Evolutionary conservation across 805 yeast genomes (phyloP), one percentile per base, ranked within the genome.

Genomic region (Suhomyces sp.): DNA sequence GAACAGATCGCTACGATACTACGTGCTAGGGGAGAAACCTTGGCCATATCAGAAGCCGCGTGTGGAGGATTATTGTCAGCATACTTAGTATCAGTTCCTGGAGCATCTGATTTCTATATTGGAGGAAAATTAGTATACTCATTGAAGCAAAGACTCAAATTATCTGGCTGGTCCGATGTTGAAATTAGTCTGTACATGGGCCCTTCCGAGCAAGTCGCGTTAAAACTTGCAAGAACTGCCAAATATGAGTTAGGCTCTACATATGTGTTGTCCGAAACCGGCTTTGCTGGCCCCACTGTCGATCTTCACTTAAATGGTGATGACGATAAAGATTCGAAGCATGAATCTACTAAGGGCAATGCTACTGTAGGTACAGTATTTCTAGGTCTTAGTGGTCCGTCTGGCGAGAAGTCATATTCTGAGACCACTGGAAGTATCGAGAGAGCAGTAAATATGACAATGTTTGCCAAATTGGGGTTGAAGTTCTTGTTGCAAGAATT

Each of bases 11-110:
- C 94, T 0, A 69, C 66, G 35, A 72, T 84, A 5, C 74, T 90
- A 23, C 69, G 80, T 17, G 64, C 67, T 17, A 73, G 84, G 26
- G 68, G 77, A 12, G 85, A 86, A 64, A 87, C 96, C 0, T 71
- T 90, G 22, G 88, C 96, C 0, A 86, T 88, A 1, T 84, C 92
- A 5, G 97, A 90, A 62, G 91, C 92, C 2, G 96, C 96, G 0
- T 90, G 96, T 67, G 97, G 97, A 7, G 97, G 97, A 0, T 76
- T 90, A 13, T 71, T 90, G 6, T 85, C 94, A 3, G 88, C 96
- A 1, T 89, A 88, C 61, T 66, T 90, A 19, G 90, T 90, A 5
- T 81, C 93, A 1, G 83, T 88, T 3, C 92, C 96, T 0, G 96
- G 97, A 4, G 96, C 96, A 0, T 86, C 94, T 8, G 72, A 78